Evolutionary conservation across 2,329 filamentous ascomycete genomes (phyloP).

Genomic region (Pseudogymnoascus sp.): DNA sequence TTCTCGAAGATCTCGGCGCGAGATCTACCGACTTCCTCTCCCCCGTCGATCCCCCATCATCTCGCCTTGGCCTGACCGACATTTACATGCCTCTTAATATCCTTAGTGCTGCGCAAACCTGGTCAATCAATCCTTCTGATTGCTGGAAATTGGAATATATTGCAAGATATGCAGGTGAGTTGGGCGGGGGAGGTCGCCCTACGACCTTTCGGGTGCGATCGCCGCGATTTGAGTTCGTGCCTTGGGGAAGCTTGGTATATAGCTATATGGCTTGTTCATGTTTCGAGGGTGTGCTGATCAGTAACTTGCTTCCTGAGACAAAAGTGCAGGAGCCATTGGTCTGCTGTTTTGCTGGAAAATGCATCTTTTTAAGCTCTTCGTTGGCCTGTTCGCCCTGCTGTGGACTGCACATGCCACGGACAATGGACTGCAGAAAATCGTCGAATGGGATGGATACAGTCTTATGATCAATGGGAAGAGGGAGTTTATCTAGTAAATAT

Average conservation of each 20-base stretch:
- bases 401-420: conserved; percentile 31
- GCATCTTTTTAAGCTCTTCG: conserved; percentile 23
- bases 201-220: background rate
- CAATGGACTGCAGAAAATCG: conserved; percentile 38
- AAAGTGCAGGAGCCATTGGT: conserved; percentile 3
- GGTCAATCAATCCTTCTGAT: conserved; percentile 6
- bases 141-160: conserved; percentile 12
- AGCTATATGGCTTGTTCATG: conserved; percentile 1
- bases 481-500: conserved; percentile 39
- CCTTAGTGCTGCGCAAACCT: background rate
- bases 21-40: background rate
- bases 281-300: background rate
- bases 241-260: conserved; percentile 15
- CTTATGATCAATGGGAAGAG: conserved; percentile 44
- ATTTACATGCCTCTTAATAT: background rate
- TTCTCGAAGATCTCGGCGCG: conserved; percentile 11
- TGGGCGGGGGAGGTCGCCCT: conserved; percentile 5
- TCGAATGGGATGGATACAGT: conserved; percentile 48
- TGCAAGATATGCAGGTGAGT: conserved; percentile 1
- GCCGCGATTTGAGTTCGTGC: conserved; percentile 12
- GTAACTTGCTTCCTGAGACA: background rate
- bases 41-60: background rate
- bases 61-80: background rate
- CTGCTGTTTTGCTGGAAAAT: conserved; percentile 16
- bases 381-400: conserved; percentile 22